Evolutionary conservation across 176 grass and related monocot genomes (phyloP), one percentile per base, ranked within the genome.

Genomic region (Oryza nivara): DNA sequence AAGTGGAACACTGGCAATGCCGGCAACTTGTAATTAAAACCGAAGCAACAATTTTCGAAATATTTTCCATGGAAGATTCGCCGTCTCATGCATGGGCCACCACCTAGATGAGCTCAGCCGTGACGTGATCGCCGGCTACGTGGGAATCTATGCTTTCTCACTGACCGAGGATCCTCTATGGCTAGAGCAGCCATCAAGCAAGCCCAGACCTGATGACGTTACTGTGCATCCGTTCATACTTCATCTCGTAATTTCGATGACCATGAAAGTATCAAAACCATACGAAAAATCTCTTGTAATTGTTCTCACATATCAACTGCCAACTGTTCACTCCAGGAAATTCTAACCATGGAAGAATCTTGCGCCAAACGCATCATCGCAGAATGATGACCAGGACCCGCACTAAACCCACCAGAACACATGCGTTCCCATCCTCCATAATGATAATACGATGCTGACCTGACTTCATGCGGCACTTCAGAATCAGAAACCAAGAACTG

Each of bases 1-100:
- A 7, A 23, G 63, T 74, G 41, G 65, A 86, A 51, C 58, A 15
- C 65, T 77, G 9, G 11, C 22, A 68, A 25, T 43, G 8, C 26
- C 20, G 22, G 16, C 86, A 65, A 78, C 54, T 38, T 73, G 19
- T 38, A 82, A 61, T 70, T 34, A 2, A 72, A 60, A 34, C 5
- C 63, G 9, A 16, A 16, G 3, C 35, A 13, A 30, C n/a, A 49
- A 51, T 60, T 45, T 65, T 45, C 20, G 22, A 68, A 68, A 74
- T 45, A 78, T 60, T 60, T 86, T 67, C 48, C 38, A 78, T 17
- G 15, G 79, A 86, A 78, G 58, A 60, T 86, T 86, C 58, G 67
- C 14, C 67, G 12, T 19, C 44, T 35, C 9, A 7, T 52, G 49
- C 49, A 49, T 82, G 73, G 28, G 9, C 48, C 83, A 65, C 65